A percentile compares a stretch with the other conserved stretches of the same genome.
phyloP scores from a whole-genome alignment of 805 yeast species.

The Metschnikowia hibisci region DNA sequence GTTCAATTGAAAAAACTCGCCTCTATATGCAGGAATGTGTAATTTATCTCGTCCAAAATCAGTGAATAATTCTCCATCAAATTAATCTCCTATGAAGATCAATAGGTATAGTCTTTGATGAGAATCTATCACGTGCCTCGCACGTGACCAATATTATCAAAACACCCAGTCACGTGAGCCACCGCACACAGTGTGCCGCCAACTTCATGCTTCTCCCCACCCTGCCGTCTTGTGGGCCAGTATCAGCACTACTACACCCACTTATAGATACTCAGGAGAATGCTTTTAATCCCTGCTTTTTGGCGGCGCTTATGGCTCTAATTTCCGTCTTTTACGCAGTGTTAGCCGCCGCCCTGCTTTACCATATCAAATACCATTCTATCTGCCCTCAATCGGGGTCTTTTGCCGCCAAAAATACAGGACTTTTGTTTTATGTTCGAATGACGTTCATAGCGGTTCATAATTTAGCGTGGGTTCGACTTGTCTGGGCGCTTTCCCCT shows the following conservation, averaged over 20 bases:
- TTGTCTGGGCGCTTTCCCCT: conserved; percentile 14
- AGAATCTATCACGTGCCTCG: not conserved
- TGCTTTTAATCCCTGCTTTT: conserved; percentile 35
- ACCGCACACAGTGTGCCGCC: not conserved
- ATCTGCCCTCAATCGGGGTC: conserved; percentile 16
- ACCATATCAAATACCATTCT: not conserved
- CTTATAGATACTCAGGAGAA: conserved; percentile 25
- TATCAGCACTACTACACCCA: conserved; percentile 16
- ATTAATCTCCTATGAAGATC: not conserved
- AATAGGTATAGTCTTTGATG: not conserved
- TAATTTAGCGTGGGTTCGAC: conserved; percentile 12
- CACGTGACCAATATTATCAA: too few species aligned
- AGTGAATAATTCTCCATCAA: too few species aligned
- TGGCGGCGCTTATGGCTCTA: conserved; percentile 15
- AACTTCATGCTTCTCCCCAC: conserved; percentile 5
- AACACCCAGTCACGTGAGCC: not conserved
- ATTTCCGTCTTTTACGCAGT: conserved; percentile 10
- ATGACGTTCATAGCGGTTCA: conserved; percentile 20
- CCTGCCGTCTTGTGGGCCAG: conserved; percentile 20
- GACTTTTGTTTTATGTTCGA: conserved; percentile 24
- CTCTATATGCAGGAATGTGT: too few species aligned
- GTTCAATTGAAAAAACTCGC: too few species aligned
- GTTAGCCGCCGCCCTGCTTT: conserved; percentile 3
- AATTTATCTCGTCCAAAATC: too few species aligned
- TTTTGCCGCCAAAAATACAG: conserved; percentile 22